Evolutionary conservation across 1,284 basidiomycete species (phyloP).

Genomic region (Naganishia sp.): DNA sequence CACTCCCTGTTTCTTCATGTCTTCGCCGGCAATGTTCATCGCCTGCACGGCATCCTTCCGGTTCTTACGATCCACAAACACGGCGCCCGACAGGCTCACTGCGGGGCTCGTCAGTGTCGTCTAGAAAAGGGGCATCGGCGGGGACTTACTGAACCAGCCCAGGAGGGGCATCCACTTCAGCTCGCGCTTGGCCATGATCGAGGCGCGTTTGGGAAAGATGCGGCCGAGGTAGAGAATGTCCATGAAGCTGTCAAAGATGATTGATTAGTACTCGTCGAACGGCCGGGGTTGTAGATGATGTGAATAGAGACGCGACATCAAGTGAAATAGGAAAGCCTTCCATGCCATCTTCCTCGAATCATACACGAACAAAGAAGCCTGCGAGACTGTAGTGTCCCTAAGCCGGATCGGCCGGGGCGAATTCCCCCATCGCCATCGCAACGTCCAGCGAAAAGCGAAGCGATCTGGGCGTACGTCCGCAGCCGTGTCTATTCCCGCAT

Average conservation of each 20-base stretch:
- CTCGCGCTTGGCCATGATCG: conserved; percentile 94
- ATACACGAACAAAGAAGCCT: too few relatives aligned
- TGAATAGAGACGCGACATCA: not conserved
- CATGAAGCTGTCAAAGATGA: conserved; percentile 61
- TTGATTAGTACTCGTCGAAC: not conserved
- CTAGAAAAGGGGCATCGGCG: not conserved
- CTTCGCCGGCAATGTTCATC: conserved; percentile 73
- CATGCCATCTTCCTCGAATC: too few relatives aligned
- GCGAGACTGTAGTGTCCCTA: too few relatives aligned
- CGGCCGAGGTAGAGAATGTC: conserved; percentile 83
- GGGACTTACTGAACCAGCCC: conserved; percentile 71
- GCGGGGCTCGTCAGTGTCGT: conserved; percentile 9
- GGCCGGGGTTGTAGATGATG: not conserved
- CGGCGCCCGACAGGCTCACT: conserved; percentile 83
- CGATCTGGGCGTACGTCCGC: too few relatives aligned
- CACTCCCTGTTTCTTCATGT: conserved; percentile 70
- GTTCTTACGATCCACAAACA: conserved; percentile 91
- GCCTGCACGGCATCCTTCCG: conserved; percentile 71
- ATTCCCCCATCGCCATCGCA: too few relatives aligned
- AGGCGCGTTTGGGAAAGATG: conserved; percentile 77
- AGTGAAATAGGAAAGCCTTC: too few relatives aligned
- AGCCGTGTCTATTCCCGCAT: too few relatives aligned
- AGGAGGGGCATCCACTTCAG: conserved; percentile 80
- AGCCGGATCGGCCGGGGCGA: too few relatives aligned
- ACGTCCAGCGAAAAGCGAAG: too few relatives aligned